Percentiles rank a stretch among this genome's conserved stretches.
These are phyloP conservation scores for Magnusiomyces tetraspermus DNA, from an alignment of 1,139 yeast genomes.

Conservation along the genomic window DNA sequence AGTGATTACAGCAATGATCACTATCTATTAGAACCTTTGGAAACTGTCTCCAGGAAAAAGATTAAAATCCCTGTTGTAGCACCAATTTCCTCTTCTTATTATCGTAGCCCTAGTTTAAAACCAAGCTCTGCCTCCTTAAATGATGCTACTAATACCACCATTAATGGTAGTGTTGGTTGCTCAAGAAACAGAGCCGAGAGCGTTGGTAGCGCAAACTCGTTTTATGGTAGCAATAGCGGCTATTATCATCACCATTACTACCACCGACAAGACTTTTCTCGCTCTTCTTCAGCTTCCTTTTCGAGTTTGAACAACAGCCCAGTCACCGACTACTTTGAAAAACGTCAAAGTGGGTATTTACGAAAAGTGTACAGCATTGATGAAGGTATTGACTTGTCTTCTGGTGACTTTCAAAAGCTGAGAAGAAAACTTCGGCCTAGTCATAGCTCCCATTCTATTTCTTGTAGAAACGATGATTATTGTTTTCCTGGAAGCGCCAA, in stretches of 20 bases:
- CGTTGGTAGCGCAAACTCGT: neutral
- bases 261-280: neutral
- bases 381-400: neutral
- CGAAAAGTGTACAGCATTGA: neutral
- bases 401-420: neutral
- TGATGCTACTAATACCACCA: neutral
- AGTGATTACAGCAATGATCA: neutral
- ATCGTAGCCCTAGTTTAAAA: neutral
- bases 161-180: neutral
- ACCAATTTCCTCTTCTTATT: neutral
- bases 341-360: neutral
- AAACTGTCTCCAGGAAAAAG: neutral
- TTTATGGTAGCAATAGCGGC: no score
- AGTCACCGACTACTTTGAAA: neutral
- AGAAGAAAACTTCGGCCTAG: neutral
- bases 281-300: neutral
- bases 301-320: neutral
- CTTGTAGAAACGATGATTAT: neutral
- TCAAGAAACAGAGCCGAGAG: neutral
- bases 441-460: neutral
- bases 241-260: neutral
- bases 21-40: neutral
- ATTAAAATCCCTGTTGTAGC: neutral
- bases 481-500: neutral
- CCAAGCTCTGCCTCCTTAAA: neutral